phyloP scores from a whole-genome alignment of 495 filamentous ascomycete species.

The Patellaria atrata region DNA sequence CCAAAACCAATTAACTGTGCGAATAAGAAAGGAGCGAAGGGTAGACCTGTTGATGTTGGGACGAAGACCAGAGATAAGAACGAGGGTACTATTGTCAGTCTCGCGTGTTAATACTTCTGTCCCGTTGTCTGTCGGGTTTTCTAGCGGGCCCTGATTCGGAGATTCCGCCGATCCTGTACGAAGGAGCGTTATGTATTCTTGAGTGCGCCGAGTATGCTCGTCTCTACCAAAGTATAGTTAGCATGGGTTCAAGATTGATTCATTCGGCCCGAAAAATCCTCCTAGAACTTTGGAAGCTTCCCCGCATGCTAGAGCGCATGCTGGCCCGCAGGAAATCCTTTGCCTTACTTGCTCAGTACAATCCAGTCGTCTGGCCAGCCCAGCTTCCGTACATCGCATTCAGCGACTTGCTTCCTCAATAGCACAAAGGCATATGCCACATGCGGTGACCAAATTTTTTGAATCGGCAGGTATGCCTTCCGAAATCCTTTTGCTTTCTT shows the following conservation, averaged over 20 bases:
- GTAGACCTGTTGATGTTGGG: too few species aligned
- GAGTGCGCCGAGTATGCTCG: not conserved
- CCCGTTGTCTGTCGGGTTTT: too few species aligned
- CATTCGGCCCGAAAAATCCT: too few species aligned
- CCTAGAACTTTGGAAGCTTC: not conserved
- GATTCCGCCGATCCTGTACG: too few species aligned
- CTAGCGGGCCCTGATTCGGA: too few species aligned
- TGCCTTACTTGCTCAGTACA: constrained; percentile 26
- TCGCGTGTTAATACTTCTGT: too few species aligned
- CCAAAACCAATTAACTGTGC: too few species aligned
- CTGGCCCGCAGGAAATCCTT: not conserved
- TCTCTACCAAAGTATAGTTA: not conserved
- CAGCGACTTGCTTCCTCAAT: constrained; percentile 20
- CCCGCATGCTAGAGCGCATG: not conserved
- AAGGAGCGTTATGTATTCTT: not conserved
- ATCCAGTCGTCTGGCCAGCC: constrained; percentile 28
- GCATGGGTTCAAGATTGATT: too few species aligned
- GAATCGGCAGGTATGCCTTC: constrained; percentile 15
- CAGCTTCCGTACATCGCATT: constrained; percentile 8
- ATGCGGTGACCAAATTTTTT: constrained; percentile 8
- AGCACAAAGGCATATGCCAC: constrained; percentile 27
- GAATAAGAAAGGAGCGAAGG: too few species aligned
- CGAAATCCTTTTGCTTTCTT: constrained; percentile 7
- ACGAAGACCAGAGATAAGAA: too few species aligned
- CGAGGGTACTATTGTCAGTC: too few species aligned